phyloP scores from a whole-genome alignment of 306 rosid genomes.

The Gleditsia sinensis region DNA sequence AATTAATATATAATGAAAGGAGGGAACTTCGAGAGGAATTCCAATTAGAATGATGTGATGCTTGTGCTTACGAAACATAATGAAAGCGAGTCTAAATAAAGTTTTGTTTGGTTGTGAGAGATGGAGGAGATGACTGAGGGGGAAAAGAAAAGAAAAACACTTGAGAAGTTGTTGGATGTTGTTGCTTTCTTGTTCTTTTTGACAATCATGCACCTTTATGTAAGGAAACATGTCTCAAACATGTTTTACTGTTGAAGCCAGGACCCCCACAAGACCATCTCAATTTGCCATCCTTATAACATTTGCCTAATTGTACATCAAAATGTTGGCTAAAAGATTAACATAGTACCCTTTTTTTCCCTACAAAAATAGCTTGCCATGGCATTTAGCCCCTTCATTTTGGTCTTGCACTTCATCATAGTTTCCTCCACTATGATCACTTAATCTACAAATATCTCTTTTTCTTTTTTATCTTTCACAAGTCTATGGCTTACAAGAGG shows the following conservation, averaged over 20 bases:
- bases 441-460: constrained; percentile 15
- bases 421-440: constrained; percentile 31
- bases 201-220: constrained; percentile 32
- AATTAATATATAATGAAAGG: too few relatives aligned
- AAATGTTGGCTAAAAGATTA: constrained; percentile 53
- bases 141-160: constrained; percentile 22
- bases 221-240: constrained; percentile 76
- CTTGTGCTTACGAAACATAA: constrained; percentile 41
- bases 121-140: not conserved
- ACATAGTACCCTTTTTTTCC: constrained; percentile 36
- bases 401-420: constrained; percentile 36
- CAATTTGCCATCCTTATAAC: constrained; percentile 30
- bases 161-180: constrained; percentile 26
- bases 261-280: constrained; percentile 19
- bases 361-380: constrained; percentile 21
- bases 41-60: constrained; percentile 49
- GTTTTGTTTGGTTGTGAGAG: constrained; percentile 15
- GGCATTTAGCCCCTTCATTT: constrained; percentile 31
- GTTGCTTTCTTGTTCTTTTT: constrained; percentile 30
- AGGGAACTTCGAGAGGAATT: constrained; percentile 23
- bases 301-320: constrained; percentile 15
- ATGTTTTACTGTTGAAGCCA: constrained; percentile 60
- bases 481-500: not conserved
- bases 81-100: constrained; percentile 44
- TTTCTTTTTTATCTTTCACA: not conserved